Evolutionary conservation across 2,329 filamentous ascomycete species (phyloP), one percentile per base, ranked within the genome.

Genomic region (Apiospora arundinis): DNA sequence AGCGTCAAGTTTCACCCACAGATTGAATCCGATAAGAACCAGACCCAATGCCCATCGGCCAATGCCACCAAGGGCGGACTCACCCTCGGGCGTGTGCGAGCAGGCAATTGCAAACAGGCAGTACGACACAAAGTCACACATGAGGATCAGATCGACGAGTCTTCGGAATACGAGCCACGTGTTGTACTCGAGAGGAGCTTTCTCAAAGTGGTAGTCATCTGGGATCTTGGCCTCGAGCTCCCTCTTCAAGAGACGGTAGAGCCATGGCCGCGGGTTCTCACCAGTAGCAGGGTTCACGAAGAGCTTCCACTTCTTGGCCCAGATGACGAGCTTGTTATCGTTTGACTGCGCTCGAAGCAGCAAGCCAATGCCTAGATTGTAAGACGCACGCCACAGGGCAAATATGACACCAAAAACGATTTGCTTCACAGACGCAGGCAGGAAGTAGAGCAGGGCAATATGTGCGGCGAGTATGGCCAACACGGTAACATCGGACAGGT

Each of bases 41-140:
- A 95, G 88, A 69, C 96, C 96, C 66, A 91, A 86, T 4, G 85
- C 80, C 96, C 96, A 99, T 72, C 96, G 92, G 70, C 91, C 87
- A 69, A 89, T 76, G 66, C 92, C 92, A 82, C 97, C 89, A 74
- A 90, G 76, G 73, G 91, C 77, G 73, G 87, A 88, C 84, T 99
- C 96, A 69, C 89, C 91, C 4, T 84, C 85, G 9, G 96, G 96
- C 48, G 88, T 91, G 79, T 92, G 90, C 73, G 91, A 92, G 82
- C 95, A 98, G 72, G 95, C 93, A 77, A 97, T 90, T 76, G 96
- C 95, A 84, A 98, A 99, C 71, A 98, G 90, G 82, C 94, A 96
- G 87, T 98, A 99, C 67, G 95, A 97, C 74, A 93, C 92, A 82
- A 99, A 99, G 85, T 99, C 96, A 87, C 95, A 98, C 95, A 99